These are phyloP conservation scores for Alternaria rosae DNA, from an alignment of 2,329 filamentous ascomycete genomes.

Conservation along the genomic window DNA sequence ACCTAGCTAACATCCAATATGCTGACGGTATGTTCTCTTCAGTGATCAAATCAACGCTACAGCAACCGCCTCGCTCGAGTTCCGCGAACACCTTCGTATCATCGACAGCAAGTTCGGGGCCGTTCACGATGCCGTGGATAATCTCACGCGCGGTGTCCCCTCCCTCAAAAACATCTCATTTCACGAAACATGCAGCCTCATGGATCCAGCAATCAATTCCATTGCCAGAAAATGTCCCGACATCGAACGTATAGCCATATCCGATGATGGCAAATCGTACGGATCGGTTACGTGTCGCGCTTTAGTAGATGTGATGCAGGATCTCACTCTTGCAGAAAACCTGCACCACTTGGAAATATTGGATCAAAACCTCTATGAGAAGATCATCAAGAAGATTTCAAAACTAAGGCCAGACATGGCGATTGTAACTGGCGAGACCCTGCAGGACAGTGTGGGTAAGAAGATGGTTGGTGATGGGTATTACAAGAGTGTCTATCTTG, in stretches of 20 bases:
- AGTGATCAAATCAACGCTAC: neutral
- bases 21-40: neutral
- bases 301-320: neutral
- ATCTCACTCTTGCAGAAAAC: neutral
- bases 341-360: neutral
- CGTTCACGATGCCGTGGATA: neutral
- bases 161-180: neutral
- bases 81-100: neutral
- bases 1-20: neutral
- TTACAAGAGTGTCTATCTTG: neutral
- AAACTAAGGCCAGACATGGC: neutral
- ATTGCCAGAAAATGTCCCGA: neutral
- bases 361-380: neutral
- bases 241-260: neutral
- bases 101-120: fast-evolving
- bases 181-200: neutral
- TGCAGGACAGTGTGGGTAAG: neutral
- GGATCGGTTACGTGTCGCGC: neutral
- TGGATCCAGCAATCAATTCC: fast-evolving
- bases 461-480: fast-evolving
- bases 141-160: neutral
- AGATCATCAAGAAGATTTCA: neutral
- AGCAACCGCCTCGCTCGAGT: neutral
- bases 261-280: neutral
- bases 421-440: neutral